A percentile compares a stretch with the other conserved stretches of the same genome.
Conservation (phyloP, 2,329 filamentous ascomycete genomes). For the Xylogone sp. region DNA sequence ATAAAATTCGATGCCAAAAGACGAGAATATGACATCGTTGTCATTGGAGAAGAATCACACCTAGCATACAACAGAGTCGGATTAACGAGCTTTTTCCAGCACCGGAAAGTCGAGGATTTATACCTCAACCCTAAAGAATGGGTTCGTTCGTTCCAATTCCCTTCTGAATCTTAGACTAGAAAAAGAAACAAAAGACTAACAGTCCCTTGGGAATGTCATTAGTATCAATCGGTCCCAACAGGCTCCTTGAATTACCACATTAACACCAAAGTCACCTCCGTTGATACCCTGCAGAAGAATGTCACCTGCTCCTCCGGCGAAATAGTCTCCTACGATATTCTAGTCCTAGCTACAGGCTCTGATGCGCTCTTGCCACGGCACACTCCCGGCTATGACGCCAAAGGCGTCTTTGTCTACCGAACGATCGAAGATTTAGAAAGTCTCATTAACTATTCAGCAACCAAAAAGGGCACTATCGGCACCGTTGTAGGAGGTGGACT, state of each 20-base stretch:
- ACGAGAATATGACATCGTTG: constrained; percentile 74
- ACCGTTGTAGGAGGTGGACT: constrained; percentile 81
- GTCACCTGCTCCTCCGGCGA: constrained; percentile 69
- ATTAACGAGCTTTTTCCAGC: constrained; percentile 83
- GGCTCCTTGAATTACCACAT: constrained; percentile 70
- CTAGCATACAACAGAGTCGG: constrained; percentile 90
- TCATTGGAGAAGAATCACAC: constrained; percentile 85
- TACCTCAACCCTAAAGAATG: constrained; percentile 83
- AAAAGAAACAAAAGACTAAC: background rate
- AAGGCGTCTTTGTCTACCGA: constrained; percentile 84
- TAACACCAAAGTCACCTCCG: constrained; percentile 69
- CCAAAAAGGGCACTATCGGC: constrained; percentile 64
- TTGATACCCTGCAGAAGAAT: constrained; percentile 59
- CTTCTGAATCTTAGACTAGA: background rate
- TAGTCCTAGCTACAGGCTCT: constrained; percentile 83
- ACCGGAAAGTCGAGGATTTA: constrained; percentile 79
- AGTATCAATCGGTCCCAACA: constrained; percentile 38
- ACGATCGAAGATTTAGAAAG: constrained; percentile 78
- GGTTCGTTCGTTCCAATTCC: constrained; percentile 42
- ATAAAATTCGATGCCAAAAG: constrained; percentile 76
- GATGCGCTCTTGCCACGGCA: constrained; percentile 67
- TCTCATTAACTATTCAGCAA: constrained; percentile 69
- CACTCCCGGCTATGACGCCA: constrained; percentile 74
- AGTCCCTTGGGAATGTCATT: background rate
- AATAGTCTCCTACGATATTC: constrained; percentile 69